These are phyloP conservation scores for Tuber umbilicatum DNA, from an alignment of 495 filamentous ascomycete genomes.

Conservation along the genomic window DNA sequence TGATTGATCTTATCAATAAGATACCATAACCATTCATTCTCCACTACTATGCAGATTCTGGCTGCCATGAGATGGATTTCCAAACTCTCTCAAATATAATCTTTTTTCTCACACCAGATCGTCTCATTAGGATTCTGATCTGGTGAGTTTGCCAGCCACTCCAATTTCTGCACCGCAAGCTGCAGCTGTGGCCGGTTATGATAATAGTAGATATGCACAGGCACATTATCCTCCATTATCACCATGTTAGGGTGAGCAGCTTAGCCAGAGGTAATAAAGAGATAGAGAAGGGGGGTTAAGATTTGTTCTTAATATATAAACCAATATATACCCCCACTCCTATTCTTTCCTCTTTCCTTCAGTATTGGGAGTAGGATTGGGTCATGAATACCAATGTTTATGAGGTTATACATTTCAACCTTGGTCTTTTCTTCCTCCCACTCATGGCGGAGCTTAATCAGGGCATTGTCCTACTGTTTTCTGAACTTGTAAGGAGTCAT, in stretches of 20 bases:
- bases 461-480: background rate
- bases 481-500: background rate
- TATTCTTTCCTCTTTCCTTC: background rate
- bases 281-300: background rate
- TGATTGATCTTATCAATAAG: too few relatives aligned
- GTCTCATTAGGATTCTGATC: too few relatives aligned
- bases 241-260: background rate
- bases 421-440: conserved; percentile 1
- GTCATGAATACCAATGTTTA: background rate
- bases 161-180: too few relatives aligned
- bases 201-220: conserved; percentile 2
- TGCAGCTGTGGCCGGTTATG: too few relatives aligned
- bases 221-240: conserved; percentile 9
- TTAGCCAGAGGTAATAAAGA: background rate
- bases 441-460: background rate
- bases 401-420: background rate
- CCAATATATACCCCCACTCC: conserved; percentile 4
- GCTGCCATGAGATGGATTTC: too few relatives aligned
- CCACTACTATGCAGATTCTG: too few relatives aligned
- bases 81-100: too few relatives aligned
- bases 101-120: too few relatives aligned
- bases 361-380: background rate
- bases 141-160: too few relatives aligned
- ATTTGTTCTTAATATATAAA: conserved; percentile 13
- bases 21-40: too few relatives aligned